Base-by-base conservation (phyloP, 163 green algal genomes). In the Picocystis sp. region DNA sequence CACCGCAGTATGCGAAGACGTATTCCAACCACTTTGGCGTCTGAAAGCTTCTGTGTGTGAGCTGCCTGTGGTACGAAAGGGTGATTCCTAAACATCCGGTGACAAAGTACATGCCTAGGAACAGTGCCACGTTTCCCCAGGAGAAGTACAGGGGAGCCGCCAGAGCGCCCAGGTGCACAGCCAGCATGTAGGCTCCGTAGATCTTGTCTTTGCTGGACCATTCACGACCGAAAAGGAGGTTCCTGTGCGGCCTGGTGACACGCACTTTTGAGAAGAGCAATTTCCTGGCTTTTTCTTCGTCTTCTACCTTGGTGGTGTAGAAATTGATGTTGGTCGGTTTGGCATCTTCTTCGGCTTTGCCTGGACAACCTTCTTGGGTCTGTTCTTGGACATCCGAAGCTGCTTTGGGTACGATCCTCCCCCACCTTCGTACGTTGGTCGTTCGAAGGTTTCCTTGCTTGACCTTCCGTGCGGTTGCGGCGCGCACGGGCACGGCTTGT, bases 181-280 rank as follows among this genome's bases (percentile, higher is more conserved):
- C 60, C 9, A 70, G 29, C 58, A 98, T 91, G 68, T 91, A 93
- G 19, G 23, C 71, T 0, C 65, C 64, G 64, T 93, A 96, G 0
- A 52, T 56, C 11, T 79, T 65, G 74, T 97, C 88, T 38, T 74
- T 90, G 2, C 35, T 25, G 13, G 79, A 82, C 71, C 74, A 94
- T 45, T 72, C 54, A 11, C 82, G 71, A 51, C 71, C 53, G 29
- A 70, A 63, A 11, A 72, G 75, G 22, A 70, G 43, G 1, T 56
- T 58, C 13, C 22, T 56, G 22, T 45, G 44, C 53, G 42, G 42
- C 42, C 42, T 33, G 1, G 64, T 67, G n/a, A 43, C 55, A 22
- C 61, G 61, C 14, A 93, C 79, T 47, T 87, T 74, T 9, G 67
- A 81, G 22, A 85, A 23, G 2, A 67, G 34, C 45, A 84, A 64